phyloP scores from a whole-genome alignment of 164 flowering plant genomes.

The Chimonanthus praecox region DNA sequence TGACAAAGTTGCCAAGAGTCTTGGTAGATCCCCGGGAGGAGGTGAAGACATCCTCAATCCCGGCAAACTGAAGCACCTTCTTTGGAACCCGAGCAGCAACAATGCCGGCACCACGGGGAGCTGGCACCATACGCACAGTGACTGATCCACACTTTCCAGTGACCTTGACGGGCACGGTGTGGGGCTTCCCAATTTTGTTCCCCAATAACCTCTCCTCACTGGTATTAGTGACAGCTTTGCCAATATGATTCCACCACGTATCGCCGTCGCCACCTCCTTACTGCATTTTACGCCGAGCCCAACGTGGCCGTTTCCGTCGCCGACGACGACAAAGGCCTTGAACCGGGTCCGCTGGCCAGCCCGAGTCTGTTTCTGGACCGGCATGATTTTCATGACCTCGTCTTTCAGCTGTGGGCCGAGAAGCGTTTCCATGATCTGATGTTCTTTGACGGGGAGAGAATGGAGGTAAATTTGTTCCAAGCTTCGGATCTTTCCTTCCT shows the following conservation, averaged over 20 bases:
- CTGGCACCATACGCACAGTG: constrained; percentile 78
- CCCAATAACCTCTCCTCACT: constrained; percentile 84
- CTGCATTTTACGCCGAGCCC: constrained; percentile 78
- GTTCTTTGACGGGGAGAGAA: constrained; percentile 69
- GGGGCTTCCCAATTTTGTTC: constrained; percentile 81
- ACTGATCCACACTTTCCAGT: constrained; percentile 88
- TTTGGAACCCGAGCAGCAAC: constrained; percentile 87
- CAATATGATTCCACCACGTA: constrained; percentile 63
- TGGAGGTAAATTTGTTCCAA: constrained; percentile 76
- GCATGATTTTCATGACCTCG: constrained; percentile 90
- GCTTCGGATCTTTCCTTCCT: constrained; percentile 42
- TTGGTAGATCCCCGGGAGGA: constrained; percentile 80
- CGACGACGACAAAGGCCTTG: constrained; percentile 86
- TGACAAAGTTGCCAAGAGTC: constrained; percentile 79
- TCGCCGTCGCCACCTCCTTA: constrained; percentile 81
- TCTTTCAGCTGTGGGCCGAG: constrained; percentile 56
- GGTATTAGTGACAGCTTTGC: constrained; percentile 74
- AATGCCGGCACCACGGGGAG: constrained; percentile 79
- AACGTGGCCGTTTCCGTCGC: constrained; percentile 72
- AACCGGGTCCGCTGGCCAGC: constrained; percentile 81
- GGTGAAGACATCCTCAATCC: constrained; percentile 80
- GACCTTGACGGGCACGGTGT: constrained; percentile 81
- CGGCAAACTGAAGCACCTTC: constrained; percentile 89
- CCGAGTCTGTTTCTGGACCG: constrained; percentile 81
- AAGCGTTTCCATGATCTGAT: constrained; percentile 59